Base-by-base conservation (phyloP, 495 filamentous ascomycete genomes). In the Trichoderma asperelloides region DNA sequence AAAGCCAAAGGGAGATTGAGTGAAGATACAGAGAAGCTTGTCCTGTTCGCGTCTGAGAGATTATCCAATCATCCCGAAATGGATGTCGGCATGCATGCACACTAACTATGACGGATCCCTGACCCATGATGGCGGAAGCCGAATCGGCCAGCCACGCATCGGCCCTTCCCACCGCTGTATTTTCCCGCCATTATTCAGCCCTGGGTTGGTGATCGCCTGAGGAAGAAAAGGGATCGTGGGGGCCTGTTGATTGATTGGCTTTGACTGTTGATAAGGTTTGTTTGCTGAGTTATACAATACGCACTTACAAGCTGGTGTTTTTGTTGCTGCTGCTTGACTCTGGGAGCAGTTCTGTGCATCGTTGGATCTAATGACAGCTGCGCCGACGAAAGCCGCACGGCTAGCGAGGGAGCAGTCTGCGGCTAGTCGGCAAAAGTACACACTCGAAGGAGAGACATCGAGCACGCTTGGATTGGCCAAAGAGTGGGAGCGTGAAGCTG, bases 311-410 rank as follows among this genome's bases (percentile, higher is more conserved):
- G 33, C 9, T 51, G 1, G 45, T 15, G 45, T 51, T 25, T n/a
- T n/a, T 9, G 47, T 21, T 51, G 18, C n/a, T 2, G 16, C 23
- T n/a, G 21, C 8, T 51, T n/a, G 16, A 5, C 3, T 21, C 8
- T n/a, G 21, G 9, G 0, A 2, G 18, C 4, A 21, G 47, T 51
- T 23, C 23, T 51, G 15, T 9, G 7, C 9, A 12, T 18, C 3
- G 1, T 15, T n/a, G 47, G 47, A 25, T 21, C 21, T 9, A 21
- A 7, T 8, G 7, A 23, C 47, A 0, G 23, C 30, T 60, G 55
- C 55, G 55, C 55, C 55, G 55, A 60, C 5, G 55, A 60, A 60
- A 60, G 55, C 55, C 55, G 55, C 23, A 11, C 8, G 49, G 47
- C 47, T 51, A 51, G 16, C 7, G 18, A 21, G 47, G 47, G 47